Evolutionary conservation across 2,329 filamentous ascomycete genomes (phyloP).

Genomic region (Escovopsis sp.): DNA sequence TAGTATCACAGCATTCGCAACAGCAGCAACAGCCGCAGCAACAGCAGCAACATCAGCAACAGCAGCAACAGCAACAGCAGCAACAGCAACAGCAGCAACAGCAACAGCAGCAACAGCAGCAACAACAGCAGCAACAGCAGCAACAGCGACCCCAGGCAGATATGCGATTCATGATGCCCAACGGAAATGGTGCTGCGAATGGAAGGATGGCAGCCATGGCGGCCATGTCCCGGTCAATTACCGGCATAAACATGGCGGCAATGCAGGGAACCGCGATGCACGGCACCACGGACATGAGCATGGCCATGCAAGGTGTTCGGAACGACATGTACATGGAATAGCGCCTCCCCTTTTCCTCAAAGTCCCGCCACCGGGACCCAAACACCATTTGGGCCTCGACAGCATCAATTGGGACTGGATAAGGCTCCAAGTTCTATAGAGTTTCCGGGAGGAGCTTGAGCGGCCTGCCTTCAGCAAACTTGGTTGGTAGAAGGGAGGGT

Average conservation of each 20-base stretch:
- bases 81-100: constrained; percentile 10
- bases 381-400: no score
- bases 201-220: constrained; percentile 20
- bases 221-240: constrained; percentile 28
- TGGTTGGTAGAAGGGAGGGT: no score
- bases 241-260: constrained; percentile 27
- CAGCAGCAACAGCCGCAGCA: constrained; percentile 5
- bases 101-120: constrained; percentile 10
- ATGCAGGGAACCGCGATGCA: constrained; percentile 26
- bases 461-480: no score
- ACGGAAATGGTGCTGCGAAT: constrained; percentile 20
- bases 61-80: constrained; percentile 7
- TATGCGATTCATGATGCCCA: constrained; percentile 28
- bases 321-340: constrained; percentile 37
- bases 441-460: no score
- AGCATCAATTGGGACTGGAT: no score
- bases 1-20: constrained; percentile 16
- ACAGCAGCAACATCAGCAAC: constrained; percentile 9
- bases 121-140: constrained; percentile 7
- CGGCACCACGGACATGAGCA: constrained; percentile 24
- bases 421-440: no score
- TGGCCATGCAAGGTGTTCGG: constrained; percentile 30
- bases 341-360: constrained; percentile 1
- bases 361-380: no score
- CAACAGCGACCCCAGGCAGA: constrained; percentile 13